Evolutionary conservation across 2,329 filamentous ascomycete genomes (phyloP).

Genomic region (Tolypocladium tundrense): DNA sequence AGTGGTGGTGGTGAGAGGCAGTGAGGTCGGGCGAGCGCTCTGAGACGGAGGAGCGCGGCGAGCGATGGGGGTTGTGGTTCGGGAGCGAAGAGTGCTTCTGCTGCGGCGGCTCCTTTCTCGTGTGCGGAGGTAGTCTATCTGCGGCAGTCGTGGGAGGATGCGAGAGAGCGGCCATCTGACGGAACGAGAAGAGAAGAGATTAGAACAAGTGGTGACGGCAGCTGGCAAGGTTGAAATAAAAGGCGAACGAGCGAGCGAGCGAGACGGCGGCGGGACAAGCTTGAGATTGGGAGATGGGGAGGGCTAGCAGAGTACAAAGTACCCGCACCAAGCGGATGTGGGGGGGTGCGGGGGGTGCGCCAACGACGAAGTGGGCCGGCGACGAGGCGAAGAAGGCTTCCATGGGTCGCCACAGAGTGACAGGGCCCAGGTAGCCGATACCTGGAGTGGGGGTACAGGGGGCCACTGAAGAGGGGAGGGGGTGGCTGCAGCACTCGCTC

Average conservation of each 20-base stretch:
- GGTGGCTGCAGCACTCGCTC: neutral
- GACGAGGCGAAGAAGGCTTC: conserved; percentile 1
- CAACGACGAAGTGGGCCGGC: conserved; percentile 2
- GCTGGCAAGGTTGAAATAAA: conserved; percentile 19
- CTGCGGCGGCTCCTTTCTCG: conserved; percentile 6
- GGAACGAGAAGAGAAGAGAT: conserved; percentile 17
- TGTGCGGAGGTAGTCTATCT: conserved; percentile 14
- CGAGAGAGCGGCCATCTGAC: conserved; percentile 37
- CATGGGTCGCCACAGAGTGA: neutral
- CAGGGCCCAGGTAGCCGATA: neutral
- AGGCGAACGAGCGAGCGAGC: conserved; percentile 9
- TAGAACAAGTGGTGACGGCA: conserved; percentile 13
- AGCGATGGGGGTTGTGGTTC: conserved; percentile 6
- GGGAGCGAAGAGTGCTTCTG: conserved; percentile 1
- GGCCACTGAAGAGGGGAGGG: neutral
- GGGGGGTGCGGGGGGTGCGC: neutral
- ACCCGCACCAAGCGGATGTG: neutral
- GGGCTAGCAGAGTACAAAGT: conserved; percentile 6
- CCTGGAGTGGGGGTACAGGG: neutral
- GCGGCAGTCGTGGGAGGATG: conserved; percentile 20
- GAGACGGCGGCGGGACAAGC: conserved; percentile 9
- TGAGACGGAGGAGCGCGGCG: conserved; percentile 19
- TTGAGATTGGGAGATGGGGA: conserved; percentile 8
- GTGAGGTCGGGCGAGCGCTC: conserved; percentile 13
- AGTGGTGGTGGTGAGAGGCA: conserved; percentile 10